Evolutionary conservation across 345 rosid genomes (phyloP), one percentile per base, ranked within the genome.

Genomic region (Brassica incana): DNA sequence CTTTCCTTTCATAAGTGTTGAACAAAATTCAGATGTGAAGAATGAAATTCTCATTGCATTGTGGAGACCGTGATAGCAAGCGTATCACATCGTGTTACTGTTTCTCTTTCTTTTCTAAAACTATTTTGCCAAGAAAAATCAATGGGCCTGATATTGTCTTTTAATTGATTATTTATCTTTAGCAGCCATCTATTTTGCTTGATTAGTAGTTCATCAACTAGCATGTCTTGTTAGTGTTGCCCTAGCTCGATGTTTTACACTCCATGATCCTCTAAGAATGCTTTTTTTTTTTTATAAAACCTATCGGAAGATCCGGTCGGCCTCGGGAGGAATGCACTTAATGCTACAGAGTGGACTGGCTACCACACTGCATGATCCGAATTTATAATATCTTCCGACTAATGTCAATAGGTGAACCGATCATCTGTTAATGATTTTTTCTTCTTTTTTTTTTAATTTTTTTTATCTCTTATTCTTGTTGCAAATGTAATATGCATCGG

Each of bases 1-100:
- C 1, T 62, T 77, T 54, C 35, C 30, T 23, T 63, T 71, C 18
- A 71, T 71, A 77, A 69, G 38, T 70, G 71, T 70, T 65, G 50
- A 5, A 16, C 25, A 69, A 33, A 14, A 3, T 14, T 77, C 63
- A 77, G 23, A 61, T 60, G 52, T 33, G 63, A 20, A 77, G 27
- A 12, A 18, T 45, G 54, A 5, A 50, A 35, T 63, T 71, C 58
- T 71, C 75, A 5, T 27, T 33, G 29, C 32, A 20, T 23, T 52
- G 63, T 12, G 50, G 40, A 56, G 60, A 38, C 54, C 2, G n/a
- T 15, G 30, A 27, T 27, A 76, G 74, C 67, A 76, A 27, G 61
- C 45, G 40, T 38, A 14, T 67, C 18, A 67, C 43, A 10, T 75
- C 32, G 18, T 36, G 73, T 38, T 54, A 67, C 29, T 58, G 23